Evolutionary conservation across 331 rosid species (phyloP).

Genomic region (Dryas integrifolia): DNA sequence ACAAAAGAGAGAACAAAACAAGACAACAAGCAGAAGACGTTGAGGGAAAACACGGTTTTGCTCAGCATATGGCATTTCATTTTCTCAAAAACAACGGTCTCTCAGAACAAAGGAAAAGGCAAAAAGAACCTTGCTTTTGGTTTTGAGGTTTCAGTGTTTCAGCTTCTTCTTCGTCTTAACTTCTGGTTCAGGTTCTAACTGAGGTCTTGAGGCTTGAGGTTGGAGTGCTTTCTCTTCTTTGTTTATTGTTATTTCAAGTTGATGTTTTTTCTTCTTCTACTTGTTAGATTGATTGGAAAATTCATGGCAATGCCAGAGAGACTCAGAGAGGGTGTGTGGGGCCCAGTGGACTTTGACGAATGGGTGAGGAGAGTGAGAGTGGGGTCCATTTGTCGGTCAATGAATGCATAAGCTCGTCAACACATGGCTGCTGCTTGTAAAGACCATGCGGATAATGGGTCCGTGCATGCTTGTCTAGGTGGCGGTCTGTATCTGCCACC

Average conservation of each 20-base stretch:
- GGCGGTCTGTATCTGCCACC: not conserved
- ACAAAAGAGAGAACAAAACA: slow-evolving; percentile 9
- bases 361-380: not conserved
- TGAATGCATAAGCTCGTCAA: not conserved
- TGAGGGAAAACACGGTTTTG: slow-evolving; percentile 17
- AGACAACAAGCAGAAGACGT: slow-evolving; percentile 10
- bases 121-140: not conserved
- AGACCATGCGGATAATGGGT: slow-evolving; percentile 2
- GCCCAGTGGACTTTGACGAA: not conserved
- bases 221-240: not conserved
- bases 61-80: slow-evolving; percentile 29
- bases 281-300: not conserved
- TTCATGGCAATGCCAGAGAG: not conserved
- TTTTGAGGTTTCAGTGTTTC: not conserved
- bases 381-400: not conserved
- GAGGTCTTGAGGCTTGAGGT: not conserved
- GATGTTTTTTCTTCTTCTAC: not conserved
- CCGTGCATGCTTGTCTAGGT: slow-evolving; percentile 6
- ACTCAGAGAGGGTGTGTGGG: not conserved
- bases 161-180: not conserved
- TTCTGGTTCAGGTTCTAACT: not conserved
- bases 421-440: not conserved
- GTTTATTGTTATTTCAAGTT: not conserved
- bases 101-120: not conserved
- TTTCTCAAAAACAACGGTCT: not conserved